Percentiles rank a stretch among this genome's conserved stretches.
Evolutionary conservation across 306 rosid species (phyloP).

Genomic region (Morella rubra): DNA sequence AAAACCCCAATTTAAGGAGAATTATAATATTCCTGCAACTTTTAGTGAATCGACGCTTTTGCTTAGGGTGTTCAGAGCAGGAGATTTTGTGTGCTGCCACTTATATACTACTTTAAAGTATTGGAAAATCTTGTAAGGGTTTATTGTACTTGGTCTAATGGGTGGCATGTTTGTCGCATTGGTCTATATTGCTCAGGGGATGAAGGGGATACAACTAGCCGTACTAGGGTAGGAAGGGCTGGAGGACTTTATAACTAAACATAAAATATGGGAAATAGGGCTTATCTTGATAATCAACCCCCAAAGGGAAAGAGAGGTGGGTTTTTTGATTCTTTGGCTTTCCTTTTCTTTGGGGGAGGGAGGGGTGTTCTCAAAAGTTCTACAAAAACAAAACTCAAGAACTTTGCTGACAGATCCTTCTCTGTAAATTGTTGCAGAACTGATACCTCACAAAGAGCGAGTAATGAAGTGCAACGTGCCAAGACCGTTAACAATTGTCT

Average conservation of each 20-base stretch:
- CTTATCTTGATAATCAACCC: background rate
- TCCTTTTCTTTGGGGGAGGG: too few species aligned
- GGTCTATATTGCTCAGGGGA: background rate
- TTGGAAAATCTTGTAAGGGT: background rate
- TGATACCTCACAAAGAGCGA: constrained; percentile 46
- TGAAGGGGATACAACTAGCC: background rate
- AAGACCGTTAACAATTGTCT: too few species aligned
- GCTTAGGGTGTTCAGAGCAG: background rate
- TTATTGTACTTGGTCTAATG: background rate
- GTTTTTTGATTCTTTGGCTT: too few species aligned
- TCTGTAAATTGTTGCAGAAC: constrained; percentile 55
- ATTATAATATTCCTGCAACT: constrained; percentile 11
- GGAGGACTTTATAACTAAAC: too few species aligned
- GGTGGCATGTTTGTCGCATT: constrained; percentile 11
- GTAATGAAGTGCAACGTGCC: too few species aligned
- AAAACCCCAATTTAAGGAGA: constrained; percentile 30
- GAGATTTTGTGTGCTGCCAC: constrained; percentile 20
- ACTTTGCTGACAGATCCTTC: constrained; percentile 40
- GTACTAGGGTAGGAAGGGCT: background rate
- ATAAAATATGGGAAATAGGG: too few species aligned
- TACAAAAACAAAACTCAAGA: constrained; percentile 23
- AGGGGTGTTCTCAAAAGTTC: too few species aligned
- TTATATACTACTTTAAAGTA: background rate
- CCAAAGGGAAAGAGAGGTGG: background rate
- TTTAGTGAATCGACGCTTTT: background rate